phyloP scores from a whole-genome alignment of 176 grass and related monocot genomes.

The Phragmites australis region DNA sequence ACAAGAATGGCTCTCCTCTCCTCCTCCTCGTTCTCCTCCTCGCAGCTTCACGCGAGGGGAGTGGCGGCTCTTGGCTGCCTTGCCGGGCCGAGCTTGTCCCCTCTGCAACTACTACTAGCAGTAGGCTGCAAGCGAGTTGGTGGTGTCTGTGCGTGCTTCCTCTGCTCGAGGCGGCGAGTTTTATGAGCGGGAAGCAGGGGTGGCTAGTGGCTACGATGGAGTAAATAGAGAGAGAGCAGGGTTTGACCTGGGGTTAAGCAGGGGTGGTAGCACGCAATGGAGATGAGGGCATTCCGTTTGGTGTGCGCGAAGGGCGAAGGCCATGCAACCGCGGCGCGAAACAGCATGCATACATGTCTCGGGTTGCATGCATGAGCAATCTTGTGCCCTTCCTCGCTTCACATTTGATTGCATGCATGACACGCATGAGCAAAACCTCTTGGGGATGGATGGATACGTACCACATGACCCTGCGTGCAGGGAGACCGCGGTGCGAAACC shows the following conservation, averaged over 20 bases:
- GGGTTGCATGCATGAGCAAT: not conserved
- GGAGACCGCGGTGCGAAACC: too few species aligned
- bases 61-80: conserved; percentile 19
- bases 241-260: conserved; percentile 52
- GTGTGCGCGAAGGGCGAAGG: not conserved
- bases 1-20: not conserved
- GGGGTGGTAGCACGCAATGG: conserved; percentile 13
- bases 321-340: not conserved
- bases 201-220: conserved; percentile 33
- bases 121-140: not conserved
- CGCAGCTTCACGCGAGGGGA: conserved; percentile 32
- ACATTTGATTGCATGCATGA: too few species aligned
- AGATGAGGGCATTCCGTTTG: not conserved
- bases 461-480: too few species aligned
- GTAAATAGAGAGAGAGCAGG: conserved; percentile 31
- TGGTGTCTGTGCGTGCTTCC: not conserved
- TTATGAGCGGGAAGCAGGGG: conserved; percentile 44
- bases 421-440: too few species aligned
- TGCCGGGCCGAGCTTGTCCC: not conserved
- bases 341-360: not conserved
- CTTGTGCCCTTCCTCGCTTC: too few species aligned
- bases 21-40: not conserved
- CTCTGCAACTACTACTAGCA: not conserved
- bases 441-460: too few species aligned
- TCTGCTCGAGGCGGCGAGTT: conserved; percentile 34